Conservation (phyloP, 306 rosid species). For the Clitoria ternatea region DNA sequence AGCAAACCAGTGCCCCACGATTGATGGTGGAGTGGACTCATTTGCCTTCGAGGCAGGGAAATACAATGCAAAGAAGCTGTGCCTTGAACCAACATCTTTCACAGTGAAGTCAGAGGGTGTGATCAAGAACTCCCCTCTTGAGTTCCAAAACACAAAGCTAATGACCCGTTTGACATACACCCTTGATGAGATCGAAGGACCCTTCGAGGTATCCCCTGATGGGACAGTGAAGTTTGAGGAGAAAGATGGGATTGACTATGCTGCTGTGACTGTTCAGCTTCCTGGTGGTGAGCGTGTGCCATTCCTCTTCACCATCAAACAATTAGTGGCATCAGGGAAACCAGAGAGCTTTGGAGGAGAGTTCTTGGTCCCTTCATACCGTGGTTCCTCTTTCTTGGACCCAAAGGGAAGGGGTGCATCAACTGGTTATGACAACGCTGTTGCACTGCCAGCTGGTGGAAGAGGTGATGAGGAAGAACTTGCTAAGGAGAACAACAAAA, state of each 20-base stretch:
- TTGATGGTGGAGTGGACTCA: slow-evolving; percentile 75
- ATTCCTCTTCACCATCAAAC: slow-evolving; percentile 88
- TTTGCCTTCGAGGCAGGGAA: slow-evolving; percentile 80
- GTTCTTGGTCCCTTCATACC: slow-evolving; percentile 84
- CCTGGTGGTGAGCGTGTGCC: slow-evolving; percentile 98
- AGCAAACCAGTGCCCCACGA: slow-evolving; percentile 94
- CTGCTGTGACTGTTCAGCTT: slow-evolving; percentile 83
- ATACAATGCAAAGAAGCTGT: slow-evolving; percentile 73
- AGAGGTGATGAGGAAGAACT: slow-evolving; percentile 97
- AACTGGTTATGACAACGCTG: slow-evolving; percentile 80
- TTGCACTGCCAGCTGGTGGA: slow-evolving; percentile 87
- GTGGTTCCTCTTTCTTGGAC: slow-evolving; percentile 93
- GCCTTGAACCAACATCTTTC: slow-evolving; percentile 94
- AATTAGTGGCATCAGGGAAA: slow-evolving; percentile 86
- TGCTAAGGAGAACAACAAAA: slow-evolving; percentile 71
- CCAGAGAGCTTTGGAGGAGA: slow-evolving; percentile 70
- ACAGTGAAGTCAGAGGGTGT: slow-evolving; percentile 90
- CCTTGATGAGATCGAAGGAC: slow-evolving; percentile 92
- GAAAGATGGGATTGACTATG: slow-evolving; percentile 90
- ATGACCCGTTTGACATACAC: slow-evolving; percentile 98
- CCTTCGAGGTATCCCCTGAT: slow-evolving; percentile 71
- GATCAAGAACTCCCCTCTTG: slow-evolving; percentile 73
- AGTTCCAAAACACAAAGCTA: slow-evolving; percentile 92
- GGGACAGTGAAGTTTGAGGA: slow-evolving; percentile 75
- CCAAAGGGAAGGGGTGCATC: slow-evolving; percentile 99